Conservation (phyloP, 2,329 filamentous ascomycete species). For the Chaetomiaceae sp. region DNA sequence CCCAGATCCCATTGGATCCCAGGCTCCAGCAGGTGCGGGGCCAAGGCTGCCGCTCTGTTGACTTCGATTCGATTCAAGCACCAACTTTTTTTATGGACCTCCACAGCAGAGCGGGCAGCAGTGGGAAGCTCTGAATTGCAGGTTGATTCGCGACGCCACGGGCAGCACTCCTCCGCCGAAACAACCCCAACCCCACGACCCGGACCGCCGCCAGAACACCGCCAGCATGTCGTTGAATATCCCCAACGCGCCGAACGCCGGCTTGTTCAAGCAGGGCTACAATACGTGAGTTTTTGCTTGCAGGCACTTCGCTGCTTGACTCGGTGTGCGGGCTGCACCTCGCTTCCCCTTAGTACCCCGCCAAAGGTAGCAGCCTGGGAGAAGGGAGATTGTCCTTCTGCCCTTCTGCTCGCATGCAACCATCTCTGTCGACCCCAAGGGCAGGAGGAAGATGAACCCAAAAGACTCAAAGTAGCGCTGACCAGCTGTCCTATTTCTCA, state of each 20-base stretch:
- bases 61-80: too few relatives aligned
- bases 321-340: not conserved
- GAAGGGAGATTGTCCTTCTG: conserved; percentile 16
- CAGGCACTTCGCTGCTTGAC: not conserved
- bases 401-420: conserved; percentile 4
- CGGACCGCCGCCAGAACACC: conserved; percentile 11
- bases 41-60: conserved; percentile 23
- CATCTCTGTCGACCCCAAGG: not conserved
- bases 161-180: conserved; percentile 7
- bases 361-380: too few relatives aligned
- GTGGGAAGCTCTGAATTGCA: conserved; percentile 12
- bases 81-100: conserved; percentile 24
- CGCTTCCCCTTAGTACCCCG: conserved; percentile 23
- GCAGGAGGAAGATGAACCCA: too few relatives aligned
- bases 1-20: conserved; percentile 11
- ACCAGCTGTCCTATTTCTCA: conserved; percentile 20
- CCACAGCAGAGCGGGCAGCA: conserved; percentile 17
- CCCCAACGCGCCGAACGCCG: conserved; percentile 85
- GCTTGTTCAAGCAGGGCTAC: conserved; percentile 94
- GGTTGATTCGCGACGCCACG: conserved; percentile 8
- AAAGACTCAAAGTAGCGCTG: too few relatives aligned
- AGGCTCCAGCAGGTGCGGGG: conserved; percentile 10
- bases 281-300: conserved; percentile 64
- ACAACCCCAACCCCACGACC: not conserved
- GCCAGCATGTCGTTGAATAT: conserved; percentile 87